A percentile compares a stretch with the other conserved stretches of the same genome.
Evolutionary conservation across 108 stramenopile genomes (phyloP).

Genomic region (Schizochytrium sp.): DNA sequence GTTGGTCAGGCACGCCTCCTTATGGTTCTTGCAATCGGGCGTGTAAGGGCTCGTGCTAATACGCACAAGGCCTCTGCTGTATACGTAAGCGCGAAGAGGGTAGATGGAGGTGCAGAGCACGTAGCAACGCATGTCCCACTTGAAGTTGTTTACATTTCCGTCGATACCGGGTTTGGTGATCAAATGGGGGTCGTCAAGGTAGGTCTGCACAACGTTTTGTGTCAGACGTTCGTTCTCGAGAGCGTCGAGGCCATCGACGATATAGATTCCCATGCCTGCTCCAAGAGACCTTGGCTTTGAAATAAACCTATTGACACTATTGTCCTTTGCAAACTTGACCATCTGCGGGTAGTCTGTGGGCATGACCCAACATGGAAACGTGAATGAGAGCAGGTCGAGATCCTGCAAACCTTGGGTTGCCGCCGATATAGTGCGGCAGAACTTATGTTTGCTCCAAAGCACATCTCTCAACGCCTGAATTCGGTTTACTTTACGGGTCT

Average conservation of each 20-base stretch:
- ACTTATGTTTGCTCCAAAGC: conserved; percentile 55
- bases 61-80: conserved; percentile 33
- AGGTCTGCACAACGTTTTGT: conserved; percentile 48
- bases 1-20: conserved; percentile 38
- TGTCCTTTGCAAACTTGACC: conserved; percentile 44
- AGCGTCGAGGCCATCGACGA: conserved; percentile 1
- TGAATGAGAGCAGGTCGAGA: conserved; percentile 24
- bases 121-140: conserved; percentile 46
- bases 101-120: conserved; percentile 33
- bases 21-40: conserved; percentile 24
- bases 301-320: conserved; percentile 10
- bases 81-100: conserved; percentile 45
- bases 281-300: conserved; percentile 25
- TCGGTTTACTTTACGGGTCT: conserved; percentile 29
- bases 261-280: conserved; percentile 50
- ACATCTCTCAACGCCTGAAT: conserved; percentile 32
- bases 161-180: conserved; percentile 10
- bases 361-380: conserved; percentile 59
- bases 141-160: conserved; percentile 28
- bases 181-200: conserved; percentile 28
- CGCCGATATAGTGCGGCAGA: conserved; percentile 9
- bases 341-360: conserved; percentile 14
- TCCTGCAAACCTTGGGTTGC: conserved; percentile 26
- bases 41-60: conserved; percentile 34
- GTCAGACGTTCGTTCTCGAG: conserved; percentile 50